These are phyloP conservation scores for Cucumis cinereus DNA, from an alignment of 306 rosid genomes.

Conservation along the genomic window DNA sequence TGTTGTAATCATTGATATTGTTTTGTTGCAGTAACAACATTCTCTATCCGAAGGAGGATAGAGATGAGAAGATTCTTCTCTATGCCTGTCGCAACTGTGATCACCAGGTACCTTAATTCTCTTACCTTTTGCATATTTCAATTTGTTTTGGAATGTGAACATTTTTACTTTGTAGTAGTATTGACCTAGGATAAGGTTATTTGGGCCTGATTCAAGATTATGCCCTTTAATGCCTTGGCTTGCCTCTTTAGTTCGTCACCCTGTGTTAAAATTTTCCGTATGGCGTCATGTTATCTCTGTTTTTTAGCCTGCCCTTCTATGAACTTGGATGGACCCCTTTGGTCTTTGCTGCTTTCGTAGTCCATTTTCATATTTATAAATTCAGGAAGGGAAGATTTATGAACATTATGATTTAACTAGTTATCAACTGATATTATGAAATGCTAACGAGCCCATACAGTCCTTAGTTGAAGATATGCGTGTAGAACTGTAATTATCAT, in stretches of 20 bases:
- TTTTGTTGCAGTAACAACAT: constrained; percentile 66
- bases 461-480: background rate
- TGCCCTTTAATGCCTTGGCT: background rate
- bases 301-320: background rate
- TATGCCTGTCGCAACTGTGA: constrained; percentile 96
- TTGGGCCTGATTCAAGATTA: background rate
- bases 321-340: background rate
- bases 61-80: constrained; percentile 63
- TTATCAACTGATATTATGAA: background rate
- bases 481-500: background rate
- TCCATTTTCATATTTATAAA: background rate
- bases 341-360: background rate
- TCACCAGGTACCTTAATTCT: constrained; percentile 46
- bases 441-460: background rate
- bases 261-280: background rate
- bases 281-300: background rate
- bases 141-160: background rate
- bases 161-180: background rate
- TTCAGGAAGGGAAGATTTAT: background rate
- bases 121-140: background rate
- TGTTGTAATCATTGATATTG: background rate
- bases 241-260: background rate
- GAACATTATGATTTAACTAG: background rate
- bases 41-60: constrained; percentile 88
- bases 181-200: background rate